phyloP scores from a whole-genome alignment of 2,329 filamentous ascomycete genomes.

The Venturia oleaginea region DNA sequence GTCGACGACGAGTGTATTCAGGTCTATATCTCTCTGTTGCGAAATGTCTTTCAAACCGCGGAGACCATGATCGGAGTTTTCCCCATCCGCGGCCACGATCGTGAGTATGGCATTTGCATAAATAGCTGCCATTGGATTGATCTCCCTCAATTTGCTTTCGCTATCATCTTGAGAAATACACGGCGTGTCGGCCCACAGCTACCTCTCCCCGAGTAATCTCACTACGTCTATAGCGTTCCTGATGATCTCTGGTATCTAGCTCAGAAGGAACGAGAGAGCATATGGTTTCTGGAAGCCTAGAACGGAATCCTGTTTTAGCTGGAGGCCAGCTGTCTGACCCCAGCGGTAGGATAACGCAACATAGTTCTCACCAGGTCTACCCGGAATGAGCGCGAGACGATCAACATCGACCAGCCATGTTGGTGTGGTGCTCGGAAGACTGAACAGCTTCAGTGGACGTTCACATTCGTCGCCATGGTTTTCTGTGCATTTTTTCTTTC shows the following conservation, averaged over 20 bases:
- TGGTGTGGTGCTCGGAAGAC: not conserved
- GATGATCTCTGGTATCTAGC: not conserved
- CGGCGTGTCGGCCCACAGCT: constrained; percentile 13
- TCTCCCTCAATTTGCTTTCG: not conserved
- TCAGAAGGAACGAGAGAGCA: not conserved
- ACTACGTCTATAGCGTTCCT: constrained; percentile 4
- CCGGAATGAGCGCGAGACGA: not conserved
- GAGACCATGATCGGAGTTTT: not conserved
- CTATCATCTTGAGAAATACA: constrained; percentile 14
- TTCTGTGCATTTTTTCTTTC: not conserved
- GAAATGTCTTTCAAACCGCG: constrained; percentile 1
- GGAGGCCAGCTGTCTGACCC: not conserved
- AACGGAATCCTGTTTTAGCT: not conserved
- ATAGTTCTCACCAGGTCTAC: not conserved
- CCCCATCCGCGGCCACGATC: constrained; percentile 13
- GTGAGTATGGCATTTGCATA: constrained; percentile 14
- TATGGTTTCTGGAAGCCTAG: not conserved
- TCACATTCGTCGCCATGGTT: not conserved
- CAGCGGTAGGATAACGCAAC: constrained; percentile 11
- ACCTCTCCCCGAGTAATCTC: constrained; percentile 5
- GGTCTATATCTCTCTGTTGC: not conserved
- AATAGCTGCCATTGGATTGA: constrained; percentile 13
- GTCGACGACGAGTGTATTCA: not conserved
- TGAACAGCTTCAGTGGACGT: constrained; percentile 21
- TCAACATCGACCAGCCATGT: constrained; percentile 13